A percentile compares a stretch with the other conserved stretches of the same genome.
phyloP scores from a whole-genome alignment of 768 basidiomycete species.

The Hygrocybe coccinea region DNA sequence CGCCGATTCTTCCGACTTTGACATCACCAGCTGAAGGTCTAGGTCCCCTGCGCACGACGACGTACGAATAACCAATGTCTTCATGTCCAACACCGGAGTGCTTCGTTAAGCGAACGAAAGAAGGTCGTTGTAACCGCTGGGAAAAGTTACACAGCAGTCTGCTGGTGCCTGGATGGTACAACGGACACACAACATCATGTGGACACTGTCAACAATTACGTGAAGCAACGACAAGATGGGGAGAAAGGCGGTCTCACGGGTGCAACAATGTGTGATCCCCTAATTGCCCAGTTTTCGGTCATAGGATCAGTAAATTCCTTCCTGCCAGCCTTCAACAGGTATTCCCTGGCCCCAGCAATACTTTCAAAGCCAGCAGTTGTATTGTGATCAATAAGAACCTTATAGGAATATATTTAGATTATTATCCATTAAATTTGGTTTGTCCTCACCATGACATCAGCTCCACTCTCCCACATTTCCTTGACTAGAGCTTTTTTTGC shows the following conservation, averaged over 20 bases:
- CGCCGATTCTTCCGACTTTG: constrained; percentile 49
- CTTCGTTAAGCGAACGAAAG: constrained; percentile 83
- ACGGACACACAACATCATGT: constrained; percentile 81
- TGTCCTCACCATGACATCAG: constrained; percentile 63
- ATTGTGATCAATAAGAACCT: constrained; percentile 86
- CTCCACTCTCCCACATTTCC: constrained; percentile 90
- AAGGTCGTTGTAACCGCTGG: constrained; percentile 82
- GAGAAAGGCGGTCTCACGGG: constrained; percentile 52
- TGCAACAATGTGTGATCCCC: constrained; percentile 80
- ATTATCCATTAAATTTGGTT: constrained; percentile 4
- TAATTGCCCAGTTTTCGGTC: constrained; percentile 30
- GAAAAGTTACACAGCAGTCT: constrained; percentile 73
- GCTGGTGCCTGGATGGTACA: constrained; percentile 51
- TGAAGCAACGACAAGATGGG: constrained; percentile 4
- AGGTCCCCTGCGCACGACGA: constrained; percentile 76
- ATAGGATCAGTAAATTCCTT: constrained; percentile 51
- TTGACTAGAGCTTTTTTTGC: constrained; percentile 64
- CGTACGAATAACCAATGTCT: constrained; percentile 84
- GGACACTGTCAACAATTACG: constrained; percentile 58
- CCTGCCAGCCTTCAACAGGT: constrained; percentile 59
- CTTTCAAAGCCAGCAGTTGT: constrained; percentile 69
- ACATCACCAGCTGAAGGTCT: constrained; percentile 47
- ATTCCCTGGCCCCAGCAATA: constrained; percentile 73
- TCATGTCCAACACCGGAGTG: constrained; percentile 82
- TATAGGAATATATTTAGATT: constrained; percentile 7